phyloP scores from a whole-genome alignment of 2,329 filamentous ascomycete species.

The Cladosporium sphaerospermum region DNA sequence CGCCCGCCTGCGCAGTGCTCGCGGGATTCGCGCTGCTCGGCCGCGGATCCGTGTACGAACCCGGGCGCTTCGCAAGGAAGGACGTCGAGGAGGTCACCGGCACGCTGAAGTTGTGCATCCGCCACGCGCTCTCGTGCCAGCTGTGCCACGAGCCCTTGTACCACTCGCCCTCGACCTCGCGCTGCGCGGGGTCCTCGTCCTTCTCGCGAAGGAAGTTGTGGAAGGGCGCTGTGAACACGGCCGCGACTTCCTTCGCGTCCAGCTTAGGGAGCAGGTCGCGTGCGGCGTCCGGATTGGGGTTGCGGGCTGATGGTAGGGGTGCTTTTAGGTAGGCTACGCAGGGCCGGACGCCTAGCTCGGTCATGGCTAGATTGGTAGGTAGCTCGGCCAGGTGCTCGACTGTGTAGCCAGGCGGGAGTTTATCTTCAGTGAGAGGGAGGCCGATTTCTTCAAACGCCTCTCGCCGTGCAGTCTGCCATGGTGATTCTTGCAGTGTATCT shows the following conservation, averaged over 20 bases:
- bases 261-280: slow-evolving; percentile 57
- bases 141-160: slow-evolving; percentile 77
- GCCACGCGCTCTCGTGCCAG: slow-evolving; percentile 74
- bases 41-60: slow-evolving; percentile 17
- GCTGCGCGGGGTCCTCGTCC: slow-evolving; percentile 46
- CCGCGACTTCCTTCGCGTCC: slow-evolving; percentile 85
- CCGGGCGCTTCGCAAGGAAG: slow-evolving; percentile 24
- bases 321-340: slow-evolving; percentile 54
- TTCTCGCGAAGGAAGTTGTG: slow-evolving; percentile 65
- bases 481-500: slow-evolving; percentile 48
- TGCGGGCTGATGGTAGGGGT: slow-evolving; percentile 44
- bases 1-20: neutral
- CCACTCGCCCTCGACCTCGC: slow-evolving; percentile 56
- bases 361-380: slow-evolving; percentile 51
- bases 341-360: slow-evolving; percentile 44
- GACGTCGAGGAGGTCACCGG: slow-evolving; percentile 67
- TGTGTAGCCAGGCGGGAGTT: slow-evolving; percentile 68
- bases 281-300: slow-evolving; percentile 51
- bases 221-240: slow-evolving; percentile 86
- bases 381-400: slow-evolving; percentile 85
- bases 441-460: slow-evolving; percentile 94
- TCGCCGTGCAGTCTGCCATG: slow-evolving; percentile 75
- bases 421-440: slow-evolving; percentile 63
- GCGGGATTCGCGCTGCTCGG: slow-evolving; percentile 10
- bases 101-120: slow-evolving; percentile 88